Evolutionary conservation across 169 alveolate genomes (phyloP), one percentile per base, ranked within the genome.

Genomic region (Cryptosporidium tyzzeri): DNA sequence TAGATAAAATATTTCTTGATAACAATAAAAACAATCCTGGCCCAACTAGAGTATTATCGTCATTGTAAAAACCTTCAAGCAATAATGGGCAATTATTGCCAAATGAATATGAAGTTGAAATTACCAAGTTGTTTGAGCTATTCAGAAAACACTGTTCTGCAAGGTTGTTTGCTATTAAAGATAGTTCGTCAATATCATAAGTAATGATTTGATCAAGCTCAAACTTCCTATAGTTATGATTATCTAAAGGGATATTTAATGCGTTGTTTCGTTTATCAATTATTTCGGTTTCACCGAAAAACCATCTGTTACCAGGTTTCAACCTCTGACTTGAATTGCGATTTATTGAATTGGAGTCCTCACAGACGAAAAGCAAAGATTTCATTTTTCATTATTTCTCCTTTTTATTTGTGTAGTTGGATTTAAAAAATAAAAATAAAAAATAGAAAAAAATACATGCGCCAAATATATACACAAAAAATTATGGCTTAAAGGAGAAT

Each of bases 251-350:
- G 58, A 80, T 62, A 80, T 80, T 80, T 21, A 80, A 29, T 33
- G 48, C 18, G 6, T 3, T 62, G 23, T 80, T 51, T 18, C 26
- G 45, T 29, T 18, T 35, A 41, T 80, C 67, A 12, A 80, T 41
- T 18, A 80, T 80, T 23, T 80, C 75, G 16, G 68, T 39, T 37
- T 80, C 87, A 44, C 87, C 87, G 12, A 80, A 80, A 80, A 80
- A 80, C 87, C 87, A 80, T 21, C 87, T 21, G 39, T 58, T 68
- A 0, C 75, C 31, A 31, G 48, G 41, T 39, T 9, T 62, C 18
- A 16, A n/a, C 35, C 67, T 65, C 14, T 35, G 41, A 39, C 8
- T 37, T 37, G n/a, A 26, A 35, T n/a, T 39, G 10, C 18, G 62
- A 44, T 41, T n/a, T 12, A 39, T 61, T 21, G 44, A 58, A 23